Percentiles rank a stretch among this genome's conserved stretches.
Evolutionary conservation across 805 yeast genomes (phyloP).

Genomic region (Nakazawaea holstii): DNA sequence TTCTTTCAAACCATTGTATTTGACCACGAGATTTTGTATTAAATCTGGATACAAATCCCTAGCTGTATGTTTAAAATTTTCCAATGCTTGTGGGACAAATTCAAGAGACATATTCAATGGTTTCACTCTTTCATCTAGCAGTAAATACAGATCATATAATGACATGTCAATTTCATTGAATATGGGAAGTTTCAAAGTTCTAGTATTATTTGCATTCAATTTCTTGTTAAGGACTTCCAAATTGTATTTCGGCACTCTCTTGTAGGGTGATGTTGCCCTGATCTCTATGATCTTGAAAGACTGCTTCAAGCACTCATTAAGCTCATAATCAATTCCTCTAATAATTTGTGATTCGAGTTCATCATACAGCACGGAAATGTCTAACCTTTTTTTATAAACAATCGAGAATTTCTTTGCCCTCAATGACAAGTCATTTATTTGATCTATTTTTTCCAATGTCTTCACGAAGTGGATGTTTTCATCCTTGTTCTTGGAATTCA

Average conservation of each 20-base stretch:
- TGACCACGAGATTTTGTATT: constrained; percentile 26
- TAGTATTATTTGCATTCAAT: constrained; percentile 21
- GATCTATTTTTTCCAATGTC: constrained; percentile 26
- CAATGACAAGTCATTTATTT: constrained; percentile 23
- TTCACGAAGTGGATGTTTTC: constrained; percentile 9
- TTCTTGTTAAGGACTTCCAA: constrained; percentile 27
- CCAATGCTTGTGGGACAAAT: constrained; percentile 46
- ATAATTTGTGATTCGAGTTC: constrained; percentile 38
- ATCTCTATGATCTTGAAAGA: constrained; percentile 32
- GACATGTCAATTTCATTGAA: constrained; percentile 12
- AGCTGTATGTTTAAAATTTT: constrained; percentile 31
- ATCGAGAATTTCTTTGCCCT: constrained; percentile 22
- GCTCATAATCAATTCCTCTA: constrained; percentile 34
- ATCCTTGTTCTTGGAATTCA: constrained; percentile 8
- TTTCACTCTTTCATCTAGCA: constrained; percentile 34
- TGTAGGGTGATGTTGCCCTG: constrained; percentile 33
- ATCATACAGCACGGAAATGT: constrained; percentile 35
- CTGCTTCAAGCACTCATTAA: constrained; percentile 29
- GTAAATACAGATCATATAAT: constrained; percentile 35
- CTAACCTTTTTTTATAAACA: constrained; percentile 28
- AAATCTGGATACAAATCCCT: constrained; percentile 25
- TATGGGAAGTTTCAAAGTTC: constrained; percentile 14
- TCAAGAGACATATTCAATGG: constrained; percentile 50
- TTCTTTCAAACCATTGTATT: constrained; percentile 32
- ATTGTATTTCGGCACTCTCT: constrained; percentile 32